Conservation (phyloP, 805 yeast genomes). For the Trichomonascus vanleenenianus region DNA sequence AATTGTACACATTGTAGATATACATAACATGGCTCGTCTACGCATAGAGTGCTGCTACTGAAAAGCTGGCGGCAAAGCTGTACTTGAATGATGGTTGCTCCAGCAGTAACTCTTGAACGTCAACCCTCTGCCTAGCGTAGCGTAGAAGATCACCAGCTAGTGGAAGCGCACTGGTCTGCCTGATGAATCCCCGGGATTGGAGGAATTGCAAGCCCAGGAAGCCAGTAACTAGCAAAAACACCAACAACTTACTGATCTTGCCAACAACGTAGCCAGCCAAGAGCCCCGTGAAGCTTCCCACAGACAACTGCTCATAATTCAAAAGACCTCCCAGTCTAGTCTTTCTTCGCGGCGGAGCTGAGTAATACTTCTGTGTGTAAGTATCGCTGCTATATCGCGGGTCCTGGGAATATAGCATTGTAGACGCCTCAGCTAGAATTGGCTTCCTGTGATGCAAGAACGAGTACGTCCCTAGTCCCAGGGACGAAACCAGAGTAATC, state of each 20-base stretch:
- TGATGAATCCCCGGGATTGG: constrained; percentile 42
- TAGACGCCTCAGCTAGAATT: too few relatives aligned
- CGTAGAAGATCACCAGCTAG: constrained; percentile 9
- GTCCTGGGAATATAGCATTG: too few relatives aligned
- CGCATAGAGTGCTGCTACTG: constrained; percentile 28
- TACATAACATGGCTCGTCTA: constrained; percentile 8
- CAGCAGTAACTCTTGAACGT: constrained; percentile 14
- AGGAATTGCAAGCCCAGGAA: constrained; percentile 45
- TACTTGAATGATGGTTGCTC: constrained; percentile 48
- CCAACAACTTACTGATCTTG: constrained; percentile 47
- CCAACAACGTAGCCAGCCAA: constrained; percentile 54
- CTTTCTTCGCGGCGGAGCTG: neutral
- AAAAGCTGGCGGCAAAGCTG: constrained; percentile 38
- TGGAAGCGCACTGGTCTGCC: constrained; percentile 13
- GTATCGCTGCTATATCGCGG: too few relatives aligned
- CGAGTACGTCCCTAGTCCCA: too few relatives aligned
- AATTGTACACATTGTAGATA: neutral
- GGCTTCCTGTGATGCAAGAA: too few relatives aligned
- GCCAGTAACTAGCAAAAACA: constrained; percentile 40
- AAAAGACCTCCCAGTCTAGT: constrained; percentile 26
- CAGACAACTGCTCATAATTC: constrained; percentile 53
- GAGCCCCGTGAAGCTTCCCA: constrained; percentile 58
- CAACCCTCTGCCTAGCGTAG: constrained; percentile 12
- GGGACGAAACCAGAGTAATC: too few relatives aligned
- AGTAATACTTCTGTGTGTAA: neutral